Base-by-base conservation (phyloP, 306 rosid species). In the Adenanthera pavonina region DNA sequence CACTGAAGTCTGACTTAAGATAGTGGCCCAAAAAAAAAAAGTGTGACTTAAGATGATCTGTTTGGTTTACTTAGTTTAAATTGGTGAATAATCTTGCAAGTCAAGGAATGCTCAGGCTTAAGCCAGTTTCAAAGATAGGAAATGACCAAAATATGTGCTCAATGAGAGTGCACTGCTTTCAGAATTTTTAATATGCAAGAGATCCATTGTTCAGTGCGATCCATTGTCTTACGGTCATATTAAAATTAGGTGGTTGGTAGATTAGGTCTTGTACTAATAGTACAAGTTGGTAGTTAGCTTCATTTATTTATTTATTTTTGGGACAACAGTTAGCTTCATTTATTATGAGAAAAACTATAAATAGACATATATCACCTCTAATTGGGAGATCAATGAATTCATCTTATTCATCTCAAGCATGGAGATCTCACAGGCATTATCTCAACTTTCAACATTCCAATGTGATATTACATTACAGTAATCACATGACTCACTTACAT, bases 1-100 rank as follows among this genome's bases (percentile, higher is more conserved):
- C 68, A 59, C 6, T 54, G 7, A 52, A n/a, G 60, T 54, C 25
- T 80, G 49, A 73, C 77, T 66, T 47, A 19, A 40, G 77, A 59
- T 35, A 1, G 17, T 10, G 25, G 30, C 14, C 64, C 30, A 25
- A 25, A 25, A 25, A 25, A 25, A 25, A 25, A 25, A 25, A 25
- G 30, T 25, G 0, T 25, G 30, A 25, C 30, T 25, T 25, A 25
- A 25, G 30, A 25, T 25, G 30, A 25, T 25, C 30, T 25, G 30
- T 25, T 25, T 11, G 7, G 40, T 35, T 43, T 35, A 64, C 69
- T 38, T 76, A 41, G 66, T 66, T 78, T 20, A 52, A 36, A 25
- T 61, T 44, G 25, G 47, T 65, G 13, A 72, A 17, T 57, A 41
- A 72, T 33, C 48, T 46, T 77, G 73, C 7, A 48, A 70, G 54